These are phyloP conservation scores for Thraustochytrium sp. DNA, from an alignment of 352 stramenopile species.

Conservation along the genomic window DNA sequence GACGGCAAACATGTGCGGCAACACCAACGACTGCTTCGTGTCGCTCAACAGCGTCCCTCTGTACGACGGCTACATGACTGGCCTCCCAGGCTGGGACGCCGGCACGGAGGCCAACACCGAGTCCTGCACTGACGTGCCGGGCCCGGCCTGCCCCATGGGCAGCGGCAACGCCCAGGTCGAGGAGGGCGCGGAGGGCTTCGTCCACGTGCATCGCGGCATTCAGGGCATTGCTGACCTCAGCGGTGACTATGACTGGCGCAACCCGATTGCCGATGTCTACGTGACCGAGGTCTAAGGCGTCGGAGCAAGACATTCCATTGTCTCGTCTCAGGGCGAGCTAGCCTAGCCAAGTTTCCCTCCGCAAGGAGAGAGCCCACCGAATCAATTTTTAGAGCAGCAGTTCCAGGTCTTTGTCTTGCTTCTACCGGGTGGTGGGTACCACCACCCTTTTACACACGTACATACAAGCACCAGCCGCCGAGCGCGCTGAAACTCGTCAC, in stretches of 20 bases:
- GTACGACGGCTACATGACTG: neutral
- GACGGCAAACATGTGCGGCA: conserved; percentile 48
- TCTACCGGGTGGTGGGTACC: too few relatives aligned
- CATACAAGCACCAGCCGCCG: too few relatives aligned
- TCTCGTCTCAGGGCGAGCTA: too few relatives aligned
- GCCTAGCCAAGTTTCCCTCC: too few relatives aligned
- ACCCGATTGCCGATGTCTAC: conserved; percentile 45
- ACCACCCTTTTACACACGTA: too few relatives aligned
- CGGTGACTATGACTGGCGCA: conserved; percentile 49
- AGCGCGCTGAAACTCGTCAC: too few relatives aligned
- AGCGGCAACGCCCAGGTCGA: conserved; percentile 41
- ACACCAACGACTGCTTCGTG: conserved; percentile 55
- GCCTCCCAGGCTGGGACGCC: conserved; percentile 46
- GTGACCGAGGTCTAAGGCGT: conserved; percentile 13
- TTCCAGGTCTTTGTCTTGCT: too few relatives aligned
- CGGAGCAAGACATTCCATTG: too few relatives aligned
- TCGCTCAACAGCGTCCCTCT: conserved; percentile 47
- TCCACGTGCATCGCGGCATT: conserved; percentile 50
- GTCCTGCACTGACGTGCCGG: conserved; percentile 48
- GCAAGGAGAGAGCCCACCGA: too few relatives aligned
- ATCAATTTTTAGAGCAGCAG: too few relatives aligned
- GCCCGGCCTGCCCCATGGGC: conserved; percentile 38
- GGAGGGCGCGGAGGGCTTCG: conserved; percentile 51
- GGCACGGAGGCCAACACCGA: conserved; percentile 53
- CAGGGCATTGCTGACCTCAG: conserved; percentile 13